Conservation (phyloP, 2,329 filamentous ascomycete species). For the Cordyceps cicadae region DNA sequence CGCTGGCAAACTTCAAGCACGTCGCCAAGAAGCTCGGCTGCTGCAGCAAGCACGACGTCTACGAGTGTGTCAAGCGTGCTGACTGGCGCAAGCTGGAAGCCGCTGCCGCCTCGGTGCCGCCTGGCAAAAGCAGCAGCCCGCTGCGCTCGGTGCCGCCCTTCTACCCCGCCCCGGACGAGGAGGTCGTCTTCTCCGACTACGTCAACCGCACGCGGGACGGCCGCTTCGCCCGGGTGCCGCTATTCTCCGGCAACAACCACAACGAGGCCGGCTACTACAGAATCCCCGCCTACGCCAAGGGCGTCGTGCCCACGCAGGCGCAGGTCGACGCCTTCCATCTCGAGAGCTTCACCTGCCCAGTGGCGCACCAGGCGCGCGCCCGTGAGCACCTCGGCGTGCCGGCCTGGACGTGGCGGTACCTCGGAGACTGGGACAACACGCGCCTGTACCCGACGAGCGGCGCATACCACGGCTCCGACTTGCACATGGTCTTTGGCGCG, state of each 20-base stretch:
- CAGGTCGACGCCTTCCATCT: conserved; percentile 32
- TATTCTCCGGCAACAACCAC: conserved; percentile 34
- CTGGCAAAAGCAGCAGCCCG: conserved; percentile 25
- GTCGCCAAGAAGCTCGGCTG: conserved; percentile 33
- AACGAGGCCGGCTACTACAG: conserved; percentile 41
- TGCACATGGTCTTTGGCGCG: conserved; percentile 39
- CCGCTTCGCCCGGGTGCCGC: conserved; percentile 32
- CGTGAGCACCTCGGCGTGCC: conserved; percentile 27
- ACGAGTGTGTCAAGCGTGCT: conserved; percentile 31
- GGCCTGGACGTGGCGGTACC: conserved; percentile 38
- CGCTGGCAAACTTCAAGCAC: conserved; percentile 33
- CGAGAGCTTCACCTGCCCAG: conserved; percentile 39
- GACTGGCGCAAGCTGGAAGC: conserved; percentile 28
- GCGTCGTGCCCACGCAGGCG: conserved; percentile 29
- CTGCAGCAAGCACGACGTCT: conserved; percentile 19
- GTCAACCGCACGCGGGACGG: conserved; percentile 23
- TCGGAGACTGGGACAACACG: conserved; percentile 41
- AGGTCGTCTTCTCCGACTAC: conserved; percentile 35
- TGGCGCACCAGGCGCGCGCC: conserved; percentile 28
- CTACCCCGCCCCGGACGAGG: conserved; percentile 33
- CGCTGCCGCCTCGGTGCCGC: conserved; percentile 27
- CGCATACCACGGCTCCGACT: conserved; percentile 40
- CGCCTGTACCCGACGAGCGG: conserved; percentile 36
- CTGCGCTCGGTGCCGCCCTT: conserved; percentile 31
- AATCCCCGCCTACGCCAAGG: conserved; percentile 32